These are phyloP conservation scores for Candida silvatica DNA, from an alignment of 805 yeast species.

Conservation along the genomic window DNA sequence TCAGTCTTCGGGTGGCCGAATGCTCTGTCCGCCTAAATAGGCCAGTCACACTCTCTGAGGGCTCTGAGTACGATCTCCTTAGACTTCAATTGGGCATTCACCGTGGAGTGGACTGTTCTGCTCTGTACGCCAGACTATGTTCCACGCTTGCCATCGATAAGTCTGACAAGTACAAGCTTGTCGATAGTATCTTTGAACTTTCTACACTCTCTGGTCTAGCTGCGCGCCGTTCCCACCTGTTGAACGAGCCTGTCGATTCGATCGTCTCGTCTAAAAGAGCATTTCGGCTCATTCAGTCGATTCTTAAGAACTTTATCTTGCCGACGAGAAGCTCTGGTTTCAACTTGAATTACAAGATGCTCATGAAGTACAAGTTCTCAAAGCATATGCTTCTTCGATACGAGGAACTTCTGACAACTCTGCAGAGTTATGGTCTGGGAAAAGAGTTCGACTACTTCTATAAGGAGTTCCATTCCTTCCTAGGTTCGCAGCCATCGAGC, in stretches of 20 bases:
- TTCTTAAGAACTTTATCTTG: conserved; percentile 33
- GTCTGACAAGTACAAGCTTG: conserved; percentile 9
- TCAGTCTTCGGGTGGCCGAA: no score
- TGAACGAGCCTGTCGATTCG: conserved; percentile 16
- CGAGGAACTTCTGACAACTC: conserved; percentile 28
- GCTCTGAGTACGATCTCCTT: background rate
- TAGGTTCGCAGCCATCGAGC: conserved; percentile 21
- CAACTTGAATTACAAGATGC: conserved; percentile 13
- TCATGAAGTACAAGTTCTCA: conserved; percentile 29
- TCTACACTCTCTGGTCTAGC: conserved; percentile 29
- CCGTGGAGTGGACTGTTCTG: background rate
- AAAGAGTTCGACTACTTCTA: conserved; percentile 50
- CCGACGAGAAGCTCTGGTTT: conserved; percentile 9
- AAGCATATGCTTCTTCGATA: conserved; percentile 29
- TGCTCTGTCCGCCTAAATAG: no score
- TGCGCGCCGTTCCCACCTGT: conserved; percentile 16
- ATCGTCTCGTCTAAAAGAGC: conserved; percentile 36
- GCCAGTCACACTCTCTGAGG: background rate
- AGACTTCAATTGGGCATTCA: no score
- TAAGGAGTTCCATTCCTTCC: conserved; percentile 37
- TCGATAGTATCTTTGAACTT: conserved; percentile 17
- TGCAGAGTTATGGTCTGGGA: conserved; percentile 43
- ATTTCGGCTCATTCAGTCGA: conserved; percentile 43
- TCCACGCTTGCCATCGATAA: conserved; percentile 4
- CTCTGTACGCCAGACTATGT: background rate